A percentile compares a stretch with the other conserved stretches of the same genome.
These are phyloP conservation scores for Exophiala xenobiotica DNA, from an alignment of 2,329 filamentous ascomycete species.

Conservation along the genomic window DNA sequence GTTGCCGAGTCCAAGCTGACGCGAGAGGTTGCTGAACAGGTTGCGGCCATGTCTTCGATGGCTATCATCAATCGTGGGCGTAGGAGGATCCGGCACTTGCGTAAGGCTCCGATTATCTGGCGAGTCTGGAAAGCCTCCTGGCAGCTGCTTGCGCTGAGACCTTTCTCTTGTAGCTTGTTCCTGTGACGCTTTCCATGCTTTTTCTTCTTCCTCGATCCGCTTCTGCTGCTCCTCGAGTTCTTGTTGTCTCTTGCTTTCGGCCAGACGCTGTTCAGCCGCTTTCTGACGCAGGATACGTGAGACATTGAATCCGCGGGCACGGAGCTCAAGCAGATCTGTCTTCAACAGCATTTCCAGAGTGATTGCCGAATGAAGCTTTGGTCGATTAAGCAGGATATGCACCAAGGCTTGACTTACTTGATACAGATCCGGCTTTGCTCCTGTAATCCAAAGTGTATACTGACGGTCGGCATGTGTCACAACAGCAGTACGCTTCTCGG, in stretches of 20 bases:
- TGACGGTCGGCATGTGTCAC: conserved; percentile 56
- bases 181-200: conserved; percentile 47
- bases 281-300: conserved; percentile 88
- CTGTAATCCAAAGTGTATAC: conserved; percentile 73
- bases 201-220: conserved; percentile 62
- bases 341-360: conserved; percentile 90
- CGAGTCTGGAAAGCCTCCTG: conserved; percentile 70
- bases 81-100: conserved; percentile 28
- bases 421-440: conserved; percentile 75
- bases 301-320: conserved; percentile 91
- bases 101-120: conserved; percentile 43
- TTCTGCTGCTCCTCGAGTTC: conserved; percentile 71
- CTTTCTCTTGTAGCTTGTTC: conserved; percentile 34
- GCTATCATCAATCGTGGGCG: conserved; percentile 21
- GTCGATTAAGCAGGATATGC: conserved; percentile 73
- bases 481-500: conserved; percentile 74
- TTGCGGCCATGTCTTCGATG: conserved; percentile 52
- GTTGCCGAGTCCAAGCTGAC: conserved; percentile 63
- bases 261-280: conserved; percentile 81
- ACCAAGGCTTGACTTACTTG: conserved; percentile 89
- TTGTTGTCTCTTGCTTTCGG: conserved; percentile 76
- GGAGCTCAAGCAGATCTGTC: conserved; percentile 76
- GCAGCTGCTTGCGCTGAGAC: conserved; percentile 56
- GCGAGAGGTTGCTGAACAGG: conserved; percentile 68
- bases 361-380: conserved; percentile 83